These are phyloP conservation scores for Aspergillus piperis DNA, from an alignment of 2,329 filamentous ascomycete species.

Conservation along the genomic window DNA sequence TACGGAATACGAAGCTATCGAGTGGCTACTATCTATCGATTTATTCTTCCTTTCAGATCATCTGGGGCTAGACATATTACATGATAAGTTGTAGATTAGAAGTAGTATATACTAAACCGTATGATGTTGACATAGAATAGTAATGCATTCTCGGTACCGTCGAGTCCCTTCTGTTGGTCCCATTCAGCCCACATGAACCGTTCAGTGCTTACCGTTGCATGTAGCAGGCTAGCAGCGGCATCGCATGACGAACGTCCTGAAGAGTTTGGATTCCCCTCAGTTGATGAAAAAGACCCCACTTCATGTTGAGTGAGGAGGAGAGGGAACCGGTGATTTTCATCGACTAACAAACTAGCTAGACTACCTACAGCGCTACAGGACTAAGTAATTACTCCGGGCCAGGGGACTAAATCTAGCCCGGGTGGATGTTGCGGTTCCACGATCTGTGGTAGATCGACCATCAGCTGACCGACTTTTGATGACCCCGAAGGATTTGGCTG, in stretches of 20 bases:
- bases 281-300: not conserved
- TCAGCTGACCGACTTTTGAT: conserved; percentile 4
- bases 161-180: not conserved
- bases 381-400: not conserved
- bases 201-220: not conserved
- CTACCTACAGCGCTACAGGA: not conserved
- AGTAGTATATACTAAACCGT: too few species aligned
- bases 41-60: not conserved
- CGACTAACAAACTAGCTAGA: not conserved
- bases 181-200: not conserved
- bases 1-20: too few species aligned
- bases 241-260: not conserved
- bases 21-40: not conserved
- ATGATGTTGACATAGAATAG: too few species aligned
- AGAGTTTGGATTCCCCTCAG: not conserved
- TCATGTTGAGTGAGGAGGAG: not conserved
- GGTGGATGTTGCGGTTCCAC: not conserved
- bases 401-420: not conserved
- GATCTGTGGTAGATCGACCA: not conserved
- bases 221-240: not conserved
- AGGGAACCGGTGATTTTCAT: not conserved
- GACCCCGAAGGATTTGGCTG: not conserved
- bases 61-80: not conserved
- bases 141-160: not conserved
- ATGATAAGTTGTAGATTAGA: too few species aligned